A percentile compares a stretch with the other conserved stretches of the same genome.
phyloP scores from a whole-genome alignment of 257 asterid species.

The Solanum chmielewskii region DNA sequence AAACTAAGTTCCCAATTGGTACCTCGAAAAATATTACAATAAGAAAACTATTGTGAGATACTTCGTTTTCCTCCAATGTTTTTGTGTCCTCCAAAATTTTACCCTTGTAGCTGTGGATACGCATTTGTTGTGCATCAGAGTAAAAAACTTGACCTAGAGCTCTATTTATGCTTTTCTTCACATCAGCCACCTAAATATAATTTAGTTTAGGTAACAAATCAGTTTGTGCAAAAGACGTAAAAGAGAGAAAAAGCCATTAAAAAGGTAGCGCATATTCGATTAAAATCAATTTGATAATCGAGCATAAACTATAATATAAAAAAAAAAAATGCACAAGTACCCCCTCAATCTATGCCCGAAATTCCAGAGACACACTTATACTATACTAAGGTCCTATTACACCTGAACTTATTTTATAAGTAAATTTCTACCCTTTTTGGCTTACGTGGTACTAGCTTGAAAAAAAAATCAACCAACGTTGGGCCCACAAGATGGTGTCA shows the following conservation, averaged over 20 bases:
- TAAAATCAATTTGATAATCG: not conserved
- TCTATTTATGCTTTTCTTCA: slow-evolving; percentile 65
- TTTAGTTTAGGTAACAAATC: not conserved
- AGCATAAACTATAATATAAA: not conserved
- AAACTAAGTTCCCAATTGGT: not conserved
- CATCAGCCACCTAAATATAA: slow-evolving; percentile 49
- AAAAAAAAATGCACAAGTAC: too few species aligned
- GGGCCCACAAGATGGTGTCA: too few species aligned
- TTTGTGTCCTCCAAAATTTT: slow-evolving; percentile 77
- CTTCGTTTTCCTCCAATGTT: slow-evolving; percentile 67
- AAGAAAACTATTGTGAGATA: slow-evolving; percentile 65
- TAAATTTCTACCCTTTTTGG: too few species aligned
- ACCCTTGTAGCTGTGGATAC: slow-evolving; percentile 61
- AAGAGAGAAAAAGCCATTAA: not conserved
- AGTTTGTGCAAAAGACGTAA: not conserved
- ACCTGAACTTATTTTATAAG: too few species aligned
- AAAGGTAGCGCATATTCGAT: not conserved
- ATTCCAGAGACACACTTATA: too few species aligned
- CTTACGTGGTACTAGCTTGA: too few species aligned
- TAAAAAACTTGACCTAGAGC: slow-evolving; percentile 61
- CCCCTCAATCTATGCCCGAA: too few species aligned
- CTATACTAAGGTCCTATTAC: too few species aligned
- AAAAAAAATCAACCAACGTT: too few species aligned
- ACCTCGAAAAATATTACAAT: slow-evolving; percentile 78
- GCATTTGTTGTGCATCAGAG: slow-evolving; percentile 77